These are phyloP conservation scores for Onygena corvina DNA, from an alignment of 2,329 filamentous ascomycete species.

Conservation along the genomic window DNA sequence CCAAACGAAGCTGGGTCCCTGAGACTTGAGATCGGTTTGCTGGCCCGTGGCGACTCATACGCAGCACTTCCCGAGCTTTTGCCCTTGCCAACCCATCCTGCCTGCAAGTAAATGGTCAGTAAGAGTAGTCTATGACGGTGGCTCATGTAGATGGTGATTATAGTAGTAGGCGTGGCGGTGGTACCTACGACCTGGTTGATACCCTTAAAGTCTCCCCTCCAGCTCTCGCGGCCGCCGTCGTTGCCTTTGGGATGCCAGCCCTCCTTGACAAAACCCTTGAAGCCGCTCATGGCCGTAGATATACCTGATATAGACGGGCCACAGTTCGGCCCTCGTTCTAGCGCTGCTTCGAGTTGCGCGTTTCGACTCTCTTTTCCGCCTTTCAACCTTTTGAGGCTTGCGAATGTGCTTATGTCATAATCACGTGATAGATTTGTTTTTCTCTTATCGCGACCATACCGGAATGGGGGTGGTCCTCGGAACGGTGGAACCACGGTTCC, in stretches of 20 bases:
- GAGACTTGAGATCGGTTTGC: constrained; percentile 55
- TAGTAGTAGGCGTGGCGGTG: not conserved
- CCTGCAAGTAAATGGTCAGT: constrained; percentile 34
- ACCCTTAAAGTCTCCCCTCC: constrained; percentile 46
- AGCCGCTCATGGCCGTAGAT: not conserved
- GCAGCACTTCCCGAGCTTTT: constrained; percentile 30
- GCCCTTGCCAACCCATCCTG: constrained; percentile 48
- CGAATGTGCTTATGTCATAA: too few species aligned
- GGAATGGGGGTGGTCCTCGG: too few species aligned
- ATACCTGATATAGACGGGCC: too few species aligned
- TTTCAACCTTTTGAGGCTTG: too few species aligned
- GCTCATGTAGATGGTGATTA: constrained; percentile 14
- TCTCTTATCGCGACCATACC: too few species aligned
- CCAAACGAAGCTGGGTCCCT: constrained; percentile 68
- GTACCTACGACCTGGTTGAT: constrained; percentile 44
- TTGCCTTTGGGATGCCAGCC: constrained; percentile 45
- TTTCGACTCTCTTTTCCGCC: too few species aligned
- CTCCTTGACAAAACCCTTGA: constrained; percentile 37
- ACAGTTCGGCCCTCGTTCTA: too few species aligned
- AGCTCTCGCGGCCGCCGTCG: constrained; percentile 42
- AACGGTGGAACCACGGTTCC: too few species aligned
- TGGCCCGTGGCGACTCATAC: constrained; percentile 40
- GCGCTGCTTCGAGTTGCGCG: too few species aligned
- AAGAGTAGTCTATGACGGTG: constrained; percentile 20
- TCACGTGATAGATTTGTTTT: too few species aligned